Evolutionary conservation across 148 eudicot species (phyloP), one percentile per base, ranked within the genome.

Genomic region (Polygonum maritimum): DNA sequence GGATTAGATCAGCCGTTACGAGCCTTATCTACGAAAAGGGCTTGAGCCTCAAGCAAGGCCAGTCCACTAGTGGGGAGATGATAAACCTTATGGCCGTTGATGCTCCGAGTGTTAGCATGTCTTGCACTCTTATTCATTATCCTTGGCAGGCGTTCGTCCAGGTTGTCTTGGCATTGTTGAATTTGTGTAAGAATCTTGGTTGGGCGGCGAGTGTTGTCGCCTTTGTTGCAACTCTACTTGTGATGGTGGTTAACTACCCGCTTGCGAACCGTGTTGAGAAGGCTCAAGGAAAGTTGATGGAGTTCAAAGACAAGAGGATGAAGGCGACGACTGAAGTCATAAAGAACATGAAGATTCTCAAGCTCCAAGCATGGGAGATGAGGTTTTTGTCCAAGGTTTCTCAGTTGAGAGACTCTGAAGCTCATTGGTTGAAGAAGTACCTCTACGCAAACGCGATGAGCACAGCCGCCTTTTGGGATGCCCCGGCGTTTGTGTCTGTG

Each of bases 281-380:
- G 75, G 83, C 78, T 48, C 88, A 83, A n/a, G 81, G 69, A 14
- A 83, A 81, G 72, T 26, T 83, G 31, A 85, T 85, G 86, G 76
- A 69, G 52, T 81, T 79, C 3, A 85, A 85, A 79, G 88, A 85
- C 76, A 49, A 51, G 76, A 81, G 86, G 54, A 85, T 85, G 88
- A 85, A 83, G 49, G 84, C 86, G 18, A 83, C 88, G n/a, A 79
- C 88, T 52, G 88, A 86, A 60, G 54, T 83, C 75, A 31, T 86
- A 58, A 83, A 80, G 76, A 86, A 83, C 63, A 86, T 85, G 88
- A 79, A 84, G 44, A 81, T 85, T 73, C 70, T 86, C 21, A 83
- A 85, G 84, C 82, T 85, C 51, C 88, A 86, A 67, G 88, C 79
- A 12, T 85, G 88, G 88, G 88, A 85, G 7, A 83, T 85, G 88